phyloP scores from a whole-genome alignment of 352 stramenopile genomes.

The Phytophthora podocarpi region DNA sequence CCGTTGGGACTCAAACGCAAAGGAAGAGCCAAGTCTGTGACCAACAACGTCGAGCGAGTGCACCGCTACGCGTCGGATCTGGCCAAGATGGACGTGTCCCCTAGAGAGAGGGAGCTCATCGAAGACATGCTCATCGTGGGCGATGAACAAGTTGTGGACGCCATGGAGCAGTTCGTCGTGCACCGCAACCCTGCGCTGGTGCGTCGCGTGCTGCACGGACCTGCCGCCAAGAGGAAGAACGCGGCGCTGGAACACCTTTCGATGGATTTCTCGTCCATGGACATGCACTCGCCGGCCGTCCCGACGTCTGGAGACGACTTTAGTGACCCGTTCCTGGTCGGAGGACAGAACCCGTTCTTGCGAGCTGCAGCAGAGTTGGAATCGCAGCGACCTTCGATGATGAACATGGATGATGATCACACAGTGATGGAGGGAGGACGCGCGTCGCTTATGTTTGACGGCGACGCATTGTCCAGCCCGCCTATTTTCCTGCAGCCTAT shows the following conservation, averaged over 20 bases:
- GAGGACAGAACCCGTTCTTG: conserved; percentile 51
- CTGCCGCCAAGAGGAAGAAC: conserved; percentile 30
- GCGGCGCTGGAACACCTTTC: conserved; percentile 58
- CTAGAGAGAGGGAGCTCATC: conserved; percentile 61
- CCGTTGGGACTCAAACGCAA: conserved; percentile 72
- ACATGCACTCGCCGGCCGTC: conserved; percentile 48
- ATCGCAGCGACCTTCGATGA: conserved; percentile 22
- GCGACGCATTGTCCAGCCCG: conserved; percentile 48
- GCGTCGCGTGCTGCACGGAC: conserved; percentile 55
- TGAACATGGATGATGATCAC: conserved; percentile 28
- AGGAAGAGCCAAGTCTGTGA: conserved; percentile 66
- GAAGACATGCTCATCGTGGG: conserved; percentile 75
- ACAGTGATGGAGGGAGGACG: conserved; percentile 24
- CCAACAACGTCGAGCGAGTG: conserved; percentile 68
- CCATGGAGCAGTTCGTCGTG: conserved; percentile 78
- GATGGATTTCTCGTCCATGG: conserved; percentile 55
- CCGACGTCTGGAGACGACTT: conserved; percentile 19
- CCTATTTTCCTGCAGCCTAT: conserved; percentile 72
- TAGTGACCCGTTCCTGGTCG: conserved; percentile 54
- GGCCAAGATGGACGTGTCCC: conserved; percentile 74
- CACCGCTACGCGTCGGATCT: conserved; percentile 70
- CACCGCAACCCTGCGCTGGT: conserved; percentile 59
- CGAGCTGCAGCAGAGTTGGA: conserved; percentile 26
- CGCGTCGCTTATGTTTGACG: conserved; percentile 68
- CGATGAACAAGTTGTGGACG: conserved; percentile 77